Conservation (phyloP, 139 green algal genomes). For the Micractinium conductrix region DNA sequence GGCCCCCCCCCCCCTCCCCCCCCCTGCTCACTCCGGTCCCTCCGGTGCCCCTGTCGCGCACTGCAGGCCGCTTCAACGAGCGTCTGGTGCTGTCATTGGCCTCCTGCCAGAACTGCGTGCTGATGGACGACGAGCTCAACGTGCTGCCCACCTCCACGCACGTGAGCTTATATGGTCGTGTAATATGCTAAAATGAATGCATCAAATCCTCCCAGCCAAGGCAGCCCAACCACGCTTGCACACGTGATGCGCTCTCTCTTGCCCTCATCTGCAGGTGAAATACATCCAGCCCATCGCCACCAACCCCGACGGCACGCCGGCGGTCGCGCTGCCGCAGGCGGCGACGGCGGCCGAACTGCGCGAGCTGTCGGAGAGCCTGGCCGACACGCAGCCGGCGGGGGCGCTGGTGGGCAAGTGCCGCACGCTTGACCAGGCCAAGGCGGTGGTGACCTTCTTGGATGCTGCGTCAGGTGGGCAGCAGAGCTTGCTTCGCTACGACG, state of each 20-base stretch:
- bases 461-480: constrained; percentile 63
- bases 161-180: constrained; percentile 40
- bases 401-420: constrained; percentile 64
- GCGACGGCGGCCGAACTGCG: constrained; percentile 74
- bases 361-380: constrained; percentile 82
- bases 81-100: constrained; percentile 95
- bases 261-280: neutral
- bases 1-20: no score
- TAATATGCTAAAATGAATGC: neutral
- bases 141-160: constrained; percentile 92
- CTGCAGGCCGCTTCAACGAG: constrained; percentile 98
- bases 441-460: constrained; percentile 97
- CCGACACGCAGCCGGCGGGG: constrained; percentile 80
- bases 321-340: constrained; percentile 48
- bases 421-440: constrained; percentile 88
- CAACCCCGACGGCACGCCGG: constrained; percentile 58
- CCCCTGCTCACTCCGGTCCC: no score
- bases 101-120: constrained; percentile 79
- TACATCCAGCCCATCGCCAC: constrained; percentile 72
- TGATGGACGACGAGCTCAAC: constrained; percentile 99
- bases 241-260: neutral
- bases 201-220: neutral
- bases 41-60: no score
- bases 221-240: neutral
- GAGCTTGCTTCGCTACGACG: no score